These are phyloP conservation scores for Trypanosoma platydactyli DNA, from an alignment of 208 protist species.

Conservation along the genomic window DNA sequence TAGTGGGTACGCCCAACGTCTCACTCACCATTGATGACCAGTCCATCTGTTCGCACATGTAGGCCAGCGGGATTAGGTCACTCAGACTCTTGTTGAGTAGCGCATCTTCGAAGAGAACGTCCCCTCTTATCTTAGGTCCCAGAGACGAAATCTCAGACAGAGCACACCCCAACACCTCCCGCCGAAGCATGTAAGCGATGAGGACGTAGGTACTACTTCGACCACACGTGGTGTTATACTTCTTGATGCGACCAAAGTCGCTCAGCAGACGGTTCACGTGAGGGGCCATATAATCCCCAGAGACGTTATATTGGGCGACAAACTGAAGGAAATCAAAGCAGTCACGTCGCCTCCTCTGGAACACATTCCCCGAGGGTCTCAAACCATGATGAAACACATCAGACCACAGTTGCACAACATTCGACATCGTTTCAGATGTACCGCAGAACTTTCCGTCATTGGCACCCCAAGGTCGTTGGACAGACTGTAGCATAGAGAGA, in stretches of 20 bases:
- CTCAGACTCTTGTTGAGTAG: constrained; percentile 17
- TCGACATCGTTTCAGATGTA: constrained; percentile 1
- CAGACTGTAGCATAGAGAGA: neutral
- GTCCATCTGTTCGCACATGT: constrained; percentile 12
- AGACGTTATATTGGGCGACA: constrained; percentile 27
- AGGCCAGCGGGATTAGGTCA: constrained; percentile 25
- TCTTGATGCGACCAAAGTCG: constrained; percentile 34
- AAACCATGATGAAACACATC: constrained; percentile 34
- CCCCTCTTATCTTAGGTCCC: constrained; percentile 10
- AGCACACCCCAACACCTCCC: constrained; percentile 30
- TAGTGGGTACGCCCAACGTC: neutral
- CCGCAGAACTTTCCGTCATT: neutral
- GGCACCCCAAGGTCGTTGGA: neutral
- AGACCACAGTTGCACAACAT: constrained; percentile 34
- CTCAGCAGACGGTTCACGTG: constrained; percentile 39
- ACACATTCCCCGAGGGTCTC: constrained; percentile 27
- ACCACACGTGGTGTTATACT: constrained; percentile 20
- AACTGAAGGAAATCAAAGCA: constrained; percentile 34
- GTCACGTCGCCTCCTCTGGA: constrained; percentile 27
- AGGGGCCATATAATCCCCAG: constrained; percentile 28
- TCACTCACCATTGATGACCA: constrained; percentile 20
- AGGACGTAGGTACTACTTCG: constrained; percentile 24
- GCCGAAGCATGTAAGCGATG: constrained; percentile 32
- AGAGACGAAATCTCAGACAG: constrained; percentile 29
- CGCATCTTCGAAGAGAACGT: constrained; percentile 30